Percentiles rank a stretch among this genome's conserved stretches.
phyloP scores from a whole-genome alignment of 73 alveolate genomes.

The Paramecium octaurelia region DNA sequence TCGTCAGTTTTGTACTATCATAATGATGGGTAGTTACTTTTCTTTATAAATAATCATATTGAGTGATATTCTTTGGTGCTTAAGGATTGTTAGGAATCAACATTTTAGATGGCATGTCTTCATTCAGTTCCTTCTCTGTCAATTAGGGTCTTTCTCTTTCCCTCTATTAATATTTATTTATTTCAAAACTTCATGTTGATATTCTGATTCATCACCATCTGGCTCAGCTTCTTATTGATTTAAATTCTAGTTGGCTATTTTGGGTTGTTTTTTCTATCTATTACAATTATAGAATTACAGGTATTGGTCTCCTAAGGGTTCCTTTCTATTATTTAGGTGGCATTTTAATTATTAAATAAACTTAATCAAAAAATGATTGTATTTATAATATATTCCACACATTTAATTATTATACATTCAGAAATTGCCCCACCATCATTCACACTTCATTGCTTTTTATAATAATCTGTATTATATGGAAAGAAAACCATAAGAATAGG shows the following conservation, averaged over 20 bases:
- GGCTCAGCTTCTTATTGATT: not conserved
- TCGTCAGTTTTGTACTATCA: conserved; percentile 78
- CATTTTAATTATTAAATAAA: not conserved
- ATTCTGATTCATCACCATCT: conserved; percentile 5
- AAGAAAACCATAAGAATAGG: too few relatives aligned
- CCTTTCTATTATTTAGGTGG: not conserved
- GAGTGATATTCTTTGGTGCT: conserved; percentile 82
- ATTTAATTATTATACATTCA: too few relatives aligned
- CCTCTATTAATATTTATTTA: not conserved
- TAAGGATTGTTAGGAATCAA: conserved; percentile 79
- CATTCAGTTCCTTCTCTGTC: conserved; percentile 70
- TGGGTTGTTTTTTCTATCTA: not conserved
- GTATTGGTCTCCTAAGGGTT: not conserved
- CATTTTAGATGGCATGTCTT: conserved; percentile 76
- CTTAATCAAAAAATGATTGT: not conserved
- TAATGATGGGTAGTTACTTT: conserved; percentile 8
- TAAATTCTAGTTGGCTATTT: not conserved
- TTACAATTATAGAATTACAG: not conserved
- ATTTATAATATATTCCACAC: not conserved
- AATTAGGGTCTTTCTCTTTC: conserved; percentile 12
- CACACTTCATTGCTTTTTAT: too few relatives aligned
- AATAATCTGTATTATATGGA: too few relatives aligned
- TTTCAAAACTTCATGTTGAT: not conserved
- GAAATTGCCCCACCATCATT: too few relatives aligned
- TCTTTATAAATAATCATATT: conserved; percentile 70